phyloP scores from a whole-genome alignment of 2,329 filamentous ascomycete genomes.

The Exutisphaerella laricina region DNA sequence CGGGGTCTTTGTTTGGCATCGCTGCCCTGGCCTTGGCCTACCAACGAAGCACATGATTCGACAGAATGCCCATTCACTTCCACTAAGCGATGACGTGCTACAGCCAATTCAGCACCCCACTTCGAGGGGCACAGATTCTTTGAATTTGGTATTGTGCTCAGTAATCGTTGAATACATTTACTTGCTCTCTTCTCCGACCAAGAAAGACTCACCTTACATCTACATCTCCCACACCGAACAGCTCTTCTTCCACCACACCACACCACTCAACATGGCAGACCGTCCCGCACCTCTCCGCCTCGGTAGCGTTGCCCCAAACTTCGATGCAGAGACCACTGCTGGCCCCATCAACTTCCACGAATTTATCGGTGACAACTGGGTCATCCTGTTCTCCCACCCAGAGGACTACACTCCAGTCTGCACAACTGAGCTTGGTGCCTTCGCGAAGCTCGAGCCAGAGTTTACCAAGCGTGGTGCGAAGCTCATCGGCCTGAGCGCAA shows the following conservation, averaged over 20 bases:
- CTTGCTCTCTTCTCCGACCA: too few relatives aligned
- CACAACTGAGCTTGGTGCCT: constrained; percentile 59
- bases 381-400: constrained; percentile 66
- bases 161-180: too few relatives aligned
- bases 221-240: neutral
- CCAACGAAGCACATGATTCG: too few relatives aligned
- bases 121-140: too few relatives aligned
- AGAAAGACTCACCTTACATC: too few relatives aligned
- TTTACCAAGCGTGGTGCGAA: constrained; percentile 58
- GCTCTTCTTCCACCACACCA: neutral
- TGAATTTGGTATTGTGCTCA: too few relatives aligned
- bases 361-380: constrained; percentile 65
- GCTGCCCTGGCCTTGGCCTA: too few relatives aligned
- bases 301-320: constrained; percentile 62
- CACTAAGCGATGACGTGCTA: too few relatives aligned
- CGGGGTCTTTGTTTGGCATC: too few relatives aligned
- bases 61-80: too few relatives aligned
- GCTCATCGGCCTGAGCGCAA: constrained; percentile 53
- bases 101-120: too few relatives aligned
- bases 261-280: neutral
- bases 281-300: constrained; percentile 50
- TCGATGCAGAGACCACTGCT: constrained; percentile 61
- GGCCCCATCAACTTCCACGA: constrained; percentile 66
- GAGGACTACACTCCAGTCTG: constrained; percentile 57
- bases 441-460: constrained; percentile 59